A percentile compares a stretch with the other conserved stretches of the same genome.
These are phyloP conservation scores for Coprinopsis marcescibilis DNA, from an alignment of 768 basidiomycete genomes.

Conservation along the genomic window DNA sequence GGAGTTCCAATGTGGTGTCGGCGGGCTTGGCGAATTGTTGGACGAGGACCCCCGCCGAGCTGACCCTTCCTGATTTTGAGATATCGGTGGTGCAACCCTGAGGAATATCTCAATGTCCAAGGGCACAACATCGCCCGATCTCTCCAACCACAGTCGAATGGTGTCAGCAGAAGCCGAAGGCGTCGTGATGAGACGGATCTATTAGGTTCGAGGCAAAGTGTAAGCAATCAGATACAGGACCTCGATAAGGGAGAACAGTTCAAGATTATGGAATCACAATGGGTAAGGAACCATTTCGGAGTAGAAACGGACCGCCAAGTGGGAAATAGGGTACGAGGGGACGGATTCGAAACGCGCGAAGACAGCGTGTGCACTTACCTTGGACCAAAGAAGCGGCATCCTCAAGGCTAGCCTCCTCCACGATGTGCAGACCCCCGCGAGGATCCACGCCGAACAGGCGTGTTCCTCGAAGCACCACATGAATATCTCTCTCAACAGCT, in stretches of 20 bases:
- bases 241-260: background rate
- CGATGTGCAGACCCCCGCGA: constrained; percentile 58
- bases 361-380: constrained; percentile 40
- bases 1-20: constrained; percentile 29
- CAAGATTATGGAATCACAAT: background rate
- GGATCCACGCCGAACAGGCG: constrained; percentile 72
- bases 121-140: constrained; percentile 63
- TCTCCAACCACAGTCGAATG: constrained; percentile 77
- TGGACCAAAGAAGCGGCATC: constrained; percentile 73
- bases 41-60: constrained; percentile 25
- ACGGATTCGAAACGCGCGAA: constrained; percentile 9
- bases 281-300: background rate
- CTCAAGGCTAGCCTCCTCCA: constrained; percentile 63
- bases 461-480: constrained; percentile 61
- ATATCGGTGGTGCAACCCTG: constrained; percentile 33
- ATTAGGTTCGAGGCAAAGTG: constrained; percentile 11
- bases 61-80: constrained; percentile 1
- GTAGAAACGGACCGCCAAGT: background rate
- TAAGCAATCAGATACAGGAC: background rate
- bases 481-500: constrained; percentile 72
- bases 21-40: constrained; percentile 20
- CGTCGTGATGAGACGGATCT: constrained; percentile 73
- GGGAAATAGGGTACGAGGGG: constrained; percentile 1
- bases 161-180: constrained; percentile 70
- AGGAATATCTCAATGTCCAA: constrained; percentile 80